A percentile compares a stretch with the other conserved stretches of the same genome.
Conservation (phyloP, 2,329 filamentous ascomycete genomes). For the Colletotrichum siamense region DNA sequence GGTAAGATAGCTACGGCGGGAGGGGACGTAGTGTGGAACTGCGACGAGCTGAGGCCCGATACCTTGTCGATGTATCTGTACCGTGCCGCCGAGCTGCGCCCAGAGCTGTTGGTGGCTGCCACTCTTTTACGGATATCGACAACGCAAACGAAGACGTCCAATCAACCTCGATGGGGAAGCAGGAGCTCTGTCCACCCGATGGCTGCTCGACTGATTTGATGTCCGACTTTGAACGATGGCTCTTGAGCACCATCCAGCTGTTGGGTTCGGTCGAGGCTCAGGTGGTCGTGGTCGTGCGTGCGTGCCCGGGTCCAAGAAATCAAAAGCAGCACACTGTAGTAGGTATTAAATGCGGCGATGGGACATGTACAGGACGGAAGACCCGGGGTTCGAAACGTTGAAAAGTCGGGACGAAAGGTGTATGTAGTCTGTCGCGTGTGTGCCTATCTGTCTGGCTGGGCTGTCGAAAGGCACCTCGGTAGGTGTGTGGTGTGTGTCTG, state of each 20-base stretch:
- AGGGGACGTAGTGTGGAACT: not conserved
- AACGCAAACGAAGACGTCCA: not conserved
- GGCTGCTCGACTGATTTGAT: not conserved
- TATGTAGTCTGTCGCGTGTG: conserved; percentile 10
- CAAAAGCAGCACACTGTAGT: not conserved
- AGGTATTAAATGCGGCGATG: not conserved
- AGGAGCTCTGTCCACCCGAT: not conserved
- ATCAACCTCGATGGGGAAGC: not conserved
- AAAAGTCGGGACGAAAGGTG: conserved; percentile 14
- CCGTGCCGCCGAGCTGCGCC: not conserved
- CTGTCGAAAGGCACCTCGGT: conserved; percentile 1
- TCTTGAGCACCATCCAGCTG: not conserved
- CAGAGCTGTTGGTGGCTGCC: not conserved
- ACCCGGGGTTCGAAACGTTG: conserved; percentile 15
- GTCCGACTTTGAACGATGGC: not conserved
- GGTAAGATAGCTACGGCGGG: not conserved
- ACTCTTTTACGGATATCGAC: not conserved
- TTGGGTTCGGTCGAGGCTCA: not conserved
- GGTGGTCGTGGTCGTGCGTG: not conserved
- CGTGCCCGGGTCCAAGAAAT: not conserved
- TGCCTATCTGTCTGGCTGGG: not conserved
- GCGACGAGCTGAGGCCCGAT: not conserved
- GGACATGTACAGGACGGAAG: not conserved
- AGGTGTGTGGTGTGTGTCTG: not conserved
- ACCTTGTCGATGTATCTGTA: not conserved